A percentile compares a stretch with the other conserved stretches of the same genome.
phyloP scores from a whole-genome alignment of 2,329 filamentous ascomycete genomes.

The Ophiosphaerella narmari region DNA sequence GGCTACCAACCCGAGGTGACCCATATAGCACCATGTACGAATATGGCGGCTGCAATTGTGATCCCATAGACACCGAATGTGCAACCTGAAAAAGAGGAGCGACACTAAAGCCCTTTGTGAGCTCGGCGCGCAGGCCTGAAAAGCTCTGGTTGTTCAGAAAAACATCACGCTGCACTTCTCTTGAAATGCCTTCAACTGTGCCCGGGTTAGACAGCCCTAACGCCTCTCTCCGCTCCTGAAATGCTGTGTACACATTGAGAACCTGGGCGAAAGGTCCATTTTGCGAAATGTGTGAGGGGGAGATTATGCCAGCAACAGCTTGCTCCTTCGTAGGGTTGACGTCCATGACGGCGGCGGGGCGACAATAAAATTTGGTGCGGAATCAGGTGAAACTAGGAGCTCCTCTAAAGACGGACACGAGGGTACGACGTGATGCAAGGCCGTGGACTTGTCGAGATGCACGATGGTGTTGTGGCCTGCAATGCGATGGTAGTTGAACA shows the following conservation, averaged over 20 bases:
- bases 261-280: slow-evolving; percentile 78
- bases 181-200: slow-evolving; percentile 83
- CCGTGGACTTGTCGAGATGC: slow-evolving; percentile 3
- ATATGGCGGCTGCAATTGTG: slow-evolving; percentile 88
- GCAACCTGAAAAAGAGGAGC: slow-evolving; percentile 95
- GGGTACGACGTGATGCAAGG: slow-evolving; percentile 5
- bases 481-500: slow-evolving; percentile 27
- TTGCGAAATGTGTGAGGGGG: slow-evolving; percentile 49
- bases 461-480: slow-evolving; percentile 14
- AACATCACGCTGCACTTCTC: slow-evolving; percentile 95
- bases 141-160: slow-evolving; percentile 97
- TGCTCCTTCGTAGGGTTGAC: slow-evolving; percentile 40
- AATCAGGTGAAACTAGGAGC: slow-evolving; percentile 3
- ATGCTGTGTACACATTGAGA: slow-evolving; percentile 77
- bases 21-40: slow-evolving; percentile 93
- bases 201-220: slow-evolving; percentile 91
- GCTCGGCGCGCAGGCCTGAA: slow-evolving; percentile 90
- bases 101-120: slow-evolving; percentile 95
- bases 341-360: slow-evolving; percentile 36
- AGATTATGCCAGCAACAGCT: slow-evolving; percentile 63
- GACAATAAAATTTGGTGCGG: slow-evolving; percentile 9
- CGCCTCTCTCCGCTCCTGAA: slow-evolving; percentile 83
- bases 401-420: slow-evolving; percentile 5
- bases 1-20: slow-evolving; percentile 76
- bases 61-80: slow-evolving; percentile 92